phyloP scores from a whole-genome alignment of 352 stramenopile genomes.

The Globisporangium paroecandrum region DNA sequence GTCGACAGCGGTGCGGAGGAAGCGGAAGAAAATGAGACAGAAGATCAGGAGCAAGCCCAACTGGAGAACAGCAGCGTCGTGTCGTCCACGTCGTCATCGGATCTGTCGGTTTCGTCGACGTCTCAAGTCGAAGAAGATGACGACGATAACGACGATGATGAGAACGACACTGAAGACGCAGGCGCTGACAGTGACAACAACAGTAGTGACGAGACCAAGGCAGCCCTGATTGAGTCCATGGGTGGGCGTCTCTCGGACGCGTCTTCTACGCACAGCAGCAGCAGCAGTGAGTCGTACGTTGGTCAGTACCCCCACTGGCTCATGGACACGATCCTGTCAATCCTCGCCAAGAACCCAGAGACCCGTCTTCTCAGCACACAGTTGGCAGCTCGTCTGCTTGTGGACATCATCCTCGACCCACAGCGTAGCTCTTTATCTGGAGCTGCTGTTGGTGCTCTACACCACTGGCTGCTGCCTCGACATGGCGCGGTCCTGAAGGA shows the following conservation, averaged over 20 bases:
- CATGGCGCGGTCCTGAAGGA: conserved; percentile 39
- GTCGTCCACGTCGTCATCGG: conserved; percentile 24
- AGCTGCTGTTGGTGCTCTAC: not conserved
- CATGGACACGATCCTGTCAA: conserved; percentile 37
- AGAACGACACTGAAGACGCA: not conserved
- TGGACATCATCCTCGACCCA: conserved; percentile 55
- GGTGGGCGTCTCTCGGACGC: not conserved
- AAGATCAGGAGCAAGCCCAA: not conserved
- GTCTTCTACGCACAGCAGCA: conserved; percentile 3
- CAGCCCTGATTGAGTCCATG: not conserved
- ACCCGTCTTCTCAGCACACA: conserved; percentile 55
- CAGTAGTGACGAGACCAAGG: conserved; percentile 3
- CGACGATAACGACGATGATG: conserved; percentile 2
- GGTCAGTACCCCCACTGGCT: conserved; percentile 49
- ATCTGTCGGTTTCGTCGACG: conserved; percentile 19
- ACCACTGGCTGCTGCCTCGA: conserved; percentile 22
- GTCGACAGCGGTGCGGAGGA: not conserved
- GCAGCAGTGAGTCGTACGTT: conserved; percentile 5
- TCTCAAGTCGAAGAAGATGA: conserved; percentile 16
- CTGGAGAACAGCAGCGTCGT: conserved; percentile 19
- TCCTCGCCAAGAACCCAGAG: conserved; percentile 47
- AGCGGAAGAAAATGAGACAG: not conserved
- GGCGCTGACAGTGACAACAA: not conserved
- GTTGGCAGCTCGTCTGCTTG: conserved; percentile 43
- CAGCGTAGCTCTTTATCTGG: conserved; percentile 7